A percentile compares a stretch with the other conserved stretches of the same genome.
Conservation (phyloP, 2,329 filamentous ascomycete species). For the Fusarium papillatum region DNA sequence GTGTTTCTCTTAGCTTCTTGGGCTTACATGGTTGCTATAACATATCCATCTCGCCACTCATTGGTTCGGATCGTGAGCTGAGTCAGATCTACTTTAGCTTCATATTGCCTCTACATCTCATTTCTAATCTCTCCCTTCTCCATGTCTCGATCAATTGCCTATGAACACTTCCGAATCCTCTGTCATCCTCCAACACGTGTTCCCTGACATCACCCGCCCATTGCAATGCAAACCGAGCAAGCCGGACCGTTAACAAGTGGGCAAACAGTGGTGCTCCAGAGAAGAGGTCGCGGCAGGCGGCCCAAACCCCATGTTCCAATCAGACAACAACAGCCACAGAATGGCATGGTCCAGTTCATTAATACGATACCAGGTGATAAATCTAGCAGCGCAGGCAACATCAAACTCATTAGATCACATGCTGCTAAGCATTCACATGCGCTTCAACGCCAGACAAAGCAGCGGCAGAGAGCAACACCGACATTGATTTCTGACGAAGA, state of each 20-base stretch:
- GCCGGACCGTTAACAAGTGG: background rate
- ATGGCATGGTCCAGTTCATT: constrained; percentile 5
- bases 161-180: background rate
- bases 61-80: background rate
- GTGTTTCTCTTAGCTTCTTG: background rate
- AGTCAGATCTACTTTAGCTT: background rate
- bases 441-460: background rate
- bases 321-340: background rate
- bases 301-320: background rate
- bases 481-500: background rate
- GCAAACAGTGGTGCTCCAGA: background rate
- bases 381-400: background rate
- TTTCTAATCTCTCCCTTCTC: background rate
- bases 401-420: constrained; percentile 17
- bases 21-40: background rate
- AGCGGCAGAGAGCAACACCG: background rate
- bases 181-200: too few relatives aligned
- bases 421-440: constrained; percentile 3
- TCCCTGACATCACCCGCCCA: too few relatives aligned
- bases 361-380: constrained; percentile 3
- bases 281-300: constrained; percentile 9
- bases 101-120: background rate
- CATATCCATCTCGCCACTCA: background rate
- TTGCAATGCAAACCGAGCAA: background rate
- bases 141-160: background rate